Percentiles rank a stretch among this genome's conserved stretches.
phyloP scores from a whole-genome alignment of 345 rosid species.

The Rhodamnia argentea region DNA sequence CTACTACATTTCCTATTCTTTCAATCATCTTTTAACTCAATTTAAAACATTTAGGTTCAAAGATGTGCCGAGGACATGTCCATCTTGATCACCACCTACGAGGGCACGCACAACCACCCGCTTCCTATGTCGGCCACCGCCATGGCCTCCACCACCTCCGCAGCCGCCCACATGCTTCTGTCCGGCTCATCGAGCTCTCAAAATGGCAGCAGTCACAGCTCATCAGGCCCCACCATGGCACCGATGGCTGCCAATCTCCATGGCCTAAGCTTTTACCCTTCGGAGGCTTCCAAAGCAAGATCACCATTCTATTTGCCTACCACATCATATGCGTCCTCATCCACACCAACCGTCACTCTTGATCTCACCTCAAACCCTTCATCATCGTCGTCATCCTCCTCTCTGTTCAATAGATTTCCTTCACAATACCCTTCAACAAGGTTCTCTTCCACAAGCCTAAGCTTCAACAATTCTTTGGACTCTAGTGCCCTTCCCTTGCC shows the following conservation, averaged over 20 bases:
- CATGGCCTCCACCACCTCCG: conserved; percentile 95
- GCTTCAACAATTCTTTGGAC: conserved; percentile 3
- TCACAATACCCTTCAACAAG: neutral
- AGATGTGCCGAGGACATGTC: conserved; percentile 84
- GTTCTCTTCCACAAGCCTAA: conserved; percentile 3
- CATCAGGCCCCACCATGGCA: neutral
- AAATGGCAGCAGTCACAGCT: neutral
- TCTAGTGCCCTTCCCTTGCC: neutral
- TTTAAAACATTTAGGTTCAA: conserved; percentile 48
- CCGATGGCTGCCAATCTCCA: conserved; percentile 27
- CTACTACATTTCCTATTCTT: neutral
- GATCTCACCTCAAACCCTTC: conserved; percentile 38
- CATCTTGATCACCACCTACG: conserved; percentile 77
- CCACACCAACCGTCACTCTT: conserved; percentile 70
- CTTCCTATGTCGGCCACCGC: conserved; percentile 84
- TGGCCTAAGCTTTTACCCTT: conserved; percentile 36
- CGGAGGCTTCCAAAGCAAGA: conserved; percentile 27
- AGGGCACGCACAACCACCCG: conserved; percentile 91
- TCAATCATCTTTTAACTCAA: neutral
- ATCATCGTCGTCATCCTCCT: conserved; percentile 7
- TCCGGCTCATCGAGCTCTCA: conserved; percentile 40
- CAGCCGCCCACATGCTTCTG: conserved; percentile 82
- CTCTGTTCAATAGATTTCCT: conserved; percentile 1
- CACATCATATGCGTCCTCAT: conserved; percentile 36
- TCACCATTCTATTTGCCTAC: conserved; percentile 28